A percentile compares a stretch with the other conserved stretches of the same genome.
These are phyloP conservation scores for Ceratocystis eucalypticola DNA, from an alignment of 2,329 filamentous ascomycete species.

Conservation along the genomic window DNA sequence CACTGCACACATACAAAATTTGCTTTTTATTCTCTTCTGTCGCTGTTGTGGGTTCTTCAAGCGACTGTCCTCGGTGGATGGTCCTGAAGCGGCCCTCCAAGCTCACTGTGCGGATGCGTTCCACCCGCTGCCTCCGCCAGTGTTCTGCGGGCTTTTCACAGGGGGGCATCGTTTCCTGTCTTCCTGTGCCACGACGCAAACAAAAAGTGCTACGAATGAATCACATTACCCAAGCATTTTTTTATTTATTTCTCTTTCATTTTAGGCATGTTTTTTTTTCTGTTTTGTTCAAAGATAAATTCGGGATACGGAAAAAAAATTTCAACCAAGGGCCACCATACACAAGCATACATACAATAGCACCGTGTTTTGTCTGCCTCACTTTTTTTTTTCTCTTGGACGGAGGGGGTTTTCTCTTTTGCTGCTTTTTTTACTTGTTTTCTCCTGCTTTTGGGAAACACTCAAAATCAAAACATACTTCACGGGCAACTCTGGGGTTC, in stretches of 20 bases:
- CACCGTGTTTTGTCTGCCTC: background rate
- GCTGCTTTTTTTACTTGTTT: background rate
- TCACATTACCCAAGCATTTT: background rate
- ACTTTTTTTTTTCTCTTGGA: background rate
- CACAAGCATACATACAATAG: background rate
- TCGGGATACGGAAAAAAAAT: background rate
- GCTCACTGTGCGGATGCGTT: background rate
- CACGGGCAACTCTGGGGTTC: background rate
- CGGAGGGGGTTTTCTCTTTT: background rate
- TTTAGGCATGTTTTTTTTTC: background rate
- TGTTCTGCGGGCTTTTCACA: background rate
- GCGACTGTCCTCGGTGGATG: background rate
- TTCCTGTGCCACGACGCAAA: background rate
- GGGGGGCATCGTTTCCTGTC: background rate
- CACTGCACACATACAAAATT: slow-evolving; percentile 5
- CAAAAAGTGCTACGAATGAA: background rate
- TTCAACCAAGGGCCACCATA: background rate
- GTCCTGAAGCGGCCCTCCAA: background rate
- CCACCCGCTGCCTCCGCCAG: background rate
- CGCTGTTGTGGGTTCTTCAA: slow-evolving; percentile 3
- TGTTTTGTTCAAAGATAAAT: slow-evolving; percentile 1
- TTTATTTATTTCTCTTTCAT: background rate
- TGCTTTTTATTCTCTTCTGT: background rate
- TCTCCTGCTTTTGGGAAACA: background rate
- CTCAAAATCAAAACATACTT: background rate